Evolutionary conservation across 2,329 filamentous ascomycete genomes (phyloP).

Genomic region (Aspergillus sp.): DNA sequence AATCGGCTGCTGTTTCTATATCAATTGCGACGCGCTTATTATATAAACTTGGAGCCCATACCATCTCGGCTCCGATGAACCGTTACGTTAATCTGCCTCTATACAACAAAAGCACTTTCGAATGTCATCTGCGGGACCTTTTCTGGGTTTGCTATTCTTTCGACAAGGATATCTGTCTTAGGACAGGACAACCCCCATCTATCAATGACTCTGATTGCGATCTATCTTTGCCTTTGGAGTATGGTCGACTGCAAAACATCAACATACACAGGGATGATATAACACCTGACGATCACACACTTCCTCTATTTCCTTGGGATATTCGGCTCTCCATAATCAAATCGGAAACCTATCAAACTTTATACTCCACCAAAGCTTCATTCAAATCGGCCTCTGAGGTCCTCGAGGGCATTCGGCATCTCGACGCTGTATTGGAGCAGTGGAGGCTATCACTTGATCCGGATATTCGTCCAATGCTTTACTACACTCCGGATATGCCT

Average conservation of each 20-base stretch:
- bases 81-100: no score
- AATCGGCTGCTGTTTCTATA: conserved; percentile 10
- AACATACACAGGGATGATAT: neutral
- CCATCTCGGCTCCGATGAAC: neutral
- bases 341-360: conserved; percentile 40
- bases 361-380: conserved; percentile 46
- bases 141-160: conserved; percentile 19
- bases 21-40: conserved; percentile 16
- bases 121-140: conserved; percentile 14
- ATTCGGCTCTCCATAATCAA: conserved; percentile 47
- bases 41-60: conserved; percentile 11
- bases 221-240: conserved; percentile 40
- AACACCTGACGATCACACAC: conserved; percentile 11
- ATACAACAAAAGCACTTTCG: neutral
- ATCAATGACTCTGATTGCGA: conserved; percentile 44
- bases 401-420: conserved; percentile 47
- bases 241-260: conserved; percentile 21
- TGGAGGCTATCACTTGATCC: conserved; percentile 48
- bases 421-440: conserved; percentile 51
- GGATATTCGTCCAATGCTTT: conserved; percentile 42
- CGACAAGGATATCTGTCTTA: conserved; percentile 17
- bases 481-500: conserved; percentile 23
- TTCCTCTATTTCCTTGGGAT: conserved; percentile 40
- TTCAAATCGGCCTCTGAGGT: conserved; percentile 49
- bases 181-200: conserved; percentile 8